phyloP scores from a whole-genome alignment of 257 asterid genomes.

The Paulownia fortunei region DNA sequence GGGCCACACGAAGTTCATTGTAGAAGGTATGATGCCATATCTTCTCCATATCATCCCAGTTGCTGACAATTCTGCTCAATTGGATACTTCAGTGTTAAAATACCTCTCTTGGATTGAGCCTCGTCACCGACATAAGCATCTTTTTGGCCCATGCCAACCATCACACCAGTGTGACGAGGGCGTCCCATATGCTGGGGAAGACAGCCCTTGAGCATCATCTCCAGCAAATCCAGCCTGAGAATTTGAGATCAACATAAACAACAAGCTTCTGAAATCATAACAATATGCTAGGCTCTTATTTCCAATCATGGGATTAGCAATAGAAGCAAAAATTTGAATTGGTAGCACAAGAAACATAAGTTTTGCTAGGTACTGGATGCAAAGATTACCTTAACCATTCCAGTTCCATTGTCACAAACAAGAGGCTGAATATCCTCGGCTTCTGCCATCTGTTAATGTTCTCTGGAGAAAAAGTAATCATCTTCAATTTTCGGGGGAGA shows the following conservation, averaged over 20 bases:
- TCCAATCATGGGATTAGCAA: background rate
- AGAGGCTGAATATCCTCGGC: constrained; percentile 57
- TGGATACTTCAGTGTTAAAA: constrained; percentile 57
- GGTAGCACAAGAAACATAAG: background rate
- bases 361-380: background rate
- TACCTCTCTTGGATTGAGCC: constrained; percentile 68
- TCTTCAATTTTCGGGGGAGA: constrained; percentile 8
- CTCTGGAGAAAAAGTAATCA: constrained; percentile 19
- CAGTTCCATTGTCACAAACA: constrained; percentile 60
- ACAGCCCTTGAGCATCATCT: constrained; percentile 66
- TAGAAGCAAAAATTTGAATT: background rate
- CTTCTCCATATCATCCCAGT: constrained; percentile 69
- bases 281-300: background rate
- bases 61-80: constrained; percentile 64
- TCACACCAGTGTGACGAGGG: constrained; percentile 65
- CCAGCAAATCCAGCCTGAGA: constrained; percentile 64
- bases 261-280: background rate
- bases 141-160: constrained; percentile 65
- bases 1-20: constrained; percentile 57
- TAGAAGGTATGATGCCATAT: constrained; percentile 60
- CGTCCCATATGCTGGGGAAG: constrained; percentile 60
- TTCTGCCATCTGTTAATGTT: constrained; percentile 52
- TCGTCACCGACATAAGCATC: constrained; percentile 55
- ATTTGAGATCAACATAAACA: constrained; percentile 1
- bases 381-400: constrained; percentile 52